Conservation (phyloP, 345 rosid genomes). For the Melaleuca quinquenervia region DNA sequence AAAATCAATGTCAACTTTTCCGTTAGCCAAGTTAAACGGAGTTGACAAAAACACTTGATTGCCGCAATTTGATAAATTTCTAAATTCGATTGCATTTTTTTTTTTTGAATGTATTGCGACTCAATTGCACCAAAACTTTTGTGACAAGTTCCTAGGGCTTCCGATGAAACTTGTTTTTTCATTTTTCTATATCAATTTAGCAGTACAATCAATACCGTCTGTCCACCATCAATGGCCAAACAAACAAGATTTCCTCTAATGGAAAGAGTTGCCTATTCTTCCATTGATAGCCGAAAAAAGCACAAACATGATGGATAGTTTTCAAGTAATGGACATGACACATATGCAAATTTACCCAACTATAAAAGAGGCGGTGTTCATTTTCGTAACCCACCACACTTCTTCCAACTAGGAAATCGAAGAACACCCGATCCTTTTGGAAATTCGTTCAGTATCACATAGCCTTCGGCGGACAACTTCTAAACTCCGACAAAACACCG, state of each 20-base stretch:
- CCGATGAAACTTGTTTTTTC: neutral
- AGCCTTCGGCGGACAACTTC: neutral
- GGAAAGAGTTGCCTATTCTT: neutral
- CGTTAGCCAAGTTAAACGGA: neutral
- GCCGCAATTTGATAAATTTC: neutral
- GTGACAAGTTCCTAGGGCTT: fast-evolving
- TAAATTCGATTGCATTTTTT: neutral
- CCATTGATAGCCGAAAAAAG: neutral
- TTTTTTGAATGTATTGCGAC: too few relatives aligned
- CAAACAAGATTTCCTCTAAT: neutral
- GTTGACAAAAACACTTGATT: neutral
- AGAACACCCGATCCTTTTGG: neutral
- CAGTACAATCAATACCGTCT: too few relatives aligned
- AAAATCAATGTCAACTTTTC: too few relatives aligned
- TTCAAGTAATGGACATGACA: neutral
- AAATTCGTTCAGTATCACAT: neutral
- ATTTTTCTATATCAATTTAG: too few relatives aligned
- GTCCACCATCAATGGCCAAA: neutral
- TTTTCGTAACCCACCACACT: neutral
- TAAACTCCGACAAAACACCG: neutral
- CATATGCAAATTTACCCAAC: neutral
- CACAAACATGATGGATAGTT: neutral
- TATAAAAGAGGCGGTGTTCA: neutral
- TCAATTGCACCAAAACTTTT: too few relatives aligned
- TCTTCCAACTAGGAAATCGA: neutral